phyloP scores from a whole-genome alignment of 768 basidiomycete genomes.

The Boletus coccyginus region DNA sequence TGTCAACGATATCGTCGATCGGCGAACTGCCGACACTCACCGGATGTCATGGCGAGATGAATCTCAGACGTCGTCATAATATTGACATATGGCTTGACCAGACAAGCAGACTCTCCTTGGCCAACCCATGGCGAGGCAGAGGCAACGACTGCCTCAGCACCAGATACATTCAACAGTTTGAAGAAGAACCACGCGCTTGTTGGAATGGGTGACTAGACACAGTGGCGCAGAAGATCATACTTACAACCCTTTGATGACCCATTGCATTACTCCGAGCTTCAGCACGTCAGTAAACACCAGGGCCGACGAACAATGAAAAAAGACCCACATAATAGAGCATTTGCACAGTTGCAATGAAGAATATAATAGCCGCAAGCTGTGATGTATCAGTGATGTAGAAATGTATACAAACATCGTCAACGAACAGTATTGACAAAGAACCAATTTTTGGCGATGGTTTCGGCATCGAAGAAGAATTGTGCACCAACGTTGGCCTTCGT shows the following conservation, averaged over 20 bases:
- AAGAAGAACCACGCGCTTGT: constrained; percentile 89
- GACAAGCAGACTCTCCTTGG: constrained; percentile 84
- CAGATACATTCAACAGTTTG: constrained; percentile 88
- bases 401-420: constrained; percentile 7
- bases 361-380: constrained; percentile 77
- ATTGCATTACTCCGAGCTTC: constrained; percentile 85
- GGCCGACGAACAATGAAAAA: not conserved
- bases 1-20: constrained; percentile 2
- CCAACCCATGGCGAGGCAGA: constrained; percentile 94
- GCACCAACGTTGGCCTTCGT: constrained; percentile 65
- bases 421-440: constrained; percentile 80
- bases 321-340: constrained; percentile 73
- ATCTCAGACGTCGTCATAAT: constrained; percentile 83
- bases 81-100: constrained; percentile 82
- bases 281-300: not conserved
- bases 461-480: constrained; percentile 76
- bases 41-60: constrained; percentile 87
- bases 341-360: constrained; percentile 91
- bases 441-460: constrained; percentile 67
- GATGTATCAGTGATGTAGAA: constrained; percentile 13
- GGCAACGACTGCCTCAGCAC: constrained; percentile 91
- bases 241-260: constrained; percentile 83
- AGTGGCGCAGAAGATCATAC: constrained; percentile 21
- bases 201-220: not conserved
- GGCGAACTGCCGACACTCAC: constrained; percentile 29